A percentile compares a stretch with the other conserved stretches of the same genome.
These are phyloP conservation scores for Termitomyces sp. DNA, from an alignment of 768 basidiomycete species.

Conservation along the genomic window DNA sequence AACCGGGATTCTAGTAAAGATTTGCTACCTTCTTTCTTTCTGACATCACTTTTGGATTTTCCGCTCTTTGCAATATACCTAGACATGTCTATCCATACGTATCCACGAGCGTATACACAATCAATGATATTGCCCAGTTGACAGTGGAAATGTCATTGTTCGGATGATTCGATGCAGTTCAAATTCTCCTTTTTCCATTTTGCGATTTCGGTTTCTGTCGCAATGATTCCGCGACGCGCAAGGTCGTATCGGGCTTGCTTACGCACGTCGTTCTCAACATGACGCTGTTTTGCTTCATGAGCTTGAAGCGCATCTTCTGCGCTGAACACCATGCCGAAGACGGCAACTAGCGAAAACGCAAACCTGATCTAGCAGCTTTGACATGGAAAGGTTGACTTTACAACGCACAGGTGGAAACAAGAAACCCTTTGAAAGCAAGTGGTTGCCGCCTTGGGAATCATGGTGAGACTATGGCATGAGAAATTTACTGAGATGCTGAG, in stretches of 20 bases:
- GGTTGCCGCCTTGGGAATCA: slow-evolving; percentile 58
- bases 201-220: slow-evolving; percentile 79
- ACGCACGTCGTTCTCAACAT: slow-evolving; percentile 64
- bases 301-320: slow-evolving; percentile 73
- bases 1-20: slow-evolving; percentile 19
- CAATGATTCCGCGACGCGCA: slow-evolving; percentile 66
- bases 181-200: slow-evolving; percentile 58
- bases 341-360: slow-evolving; percentile 34
- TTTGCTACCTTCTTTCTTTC: not conserved
- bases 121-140: not conserved
- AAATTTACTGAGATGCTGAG: not conserved
- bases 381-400: not conserved
- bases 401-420: slow-evolving; percentile 64
- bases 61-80: not conserved
- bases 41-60: not conserved
- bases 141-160: not conserved
- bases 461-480: not conserved
- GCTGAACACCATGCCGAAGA: slow-evolving; percentile 67
- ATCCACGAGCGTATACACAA: not conserved
- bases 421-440: slow-evolving; percentile 74
- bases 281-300: slow-evolving; percentile 63
- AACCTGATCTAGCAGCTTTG: not conserved
- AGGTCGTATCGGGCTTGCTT: slow-evolving; percentile 73
- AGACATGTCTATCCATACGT: not conserved
- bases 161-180: slow-evolving; percentile 1